Conservation (phyloP, 352 stramenopile species). For the Pythium oligandrum region DNA sequence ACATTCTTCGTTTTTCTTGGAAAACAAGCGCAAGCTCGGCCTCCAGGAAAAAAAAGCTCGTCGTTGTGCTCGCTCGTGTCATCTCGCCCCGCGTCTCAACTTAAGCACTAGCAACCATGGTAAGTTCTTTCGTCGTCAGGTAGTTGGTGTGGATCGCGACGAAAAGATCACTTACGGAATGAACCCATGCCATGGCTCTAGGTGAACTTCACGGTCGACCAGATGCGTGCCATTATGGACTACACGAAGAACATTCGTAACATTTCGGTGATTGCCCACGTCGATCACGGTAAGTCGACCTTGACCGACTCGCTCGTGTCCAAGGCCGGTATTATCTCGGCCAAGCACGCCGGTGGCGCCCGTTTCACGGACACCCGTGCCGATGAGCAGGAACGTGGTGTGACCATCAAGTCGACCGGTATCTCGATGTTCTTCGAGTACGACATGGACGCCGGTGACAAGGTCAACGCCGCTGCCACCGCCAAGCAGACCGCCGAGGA, state of each 20-base stretch:
- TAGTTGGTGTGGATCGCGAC: neutral
- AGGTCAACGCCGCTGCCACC: constrained; percentile 60
- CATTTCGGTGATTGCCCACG: constrained; percentile 99
- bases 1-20: constrained; percentile 30
- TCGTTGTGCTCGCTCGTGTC: neutral
- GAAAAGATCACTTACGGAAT: neutral
- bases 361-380: constrained; percentile 99
- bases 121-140: constrained; percentile 6
- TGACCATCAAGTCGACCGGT: constrained; percentile 99
- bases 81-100: constrained; percentile 9
- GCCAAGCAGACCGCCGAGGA: constrained; percentile 50
- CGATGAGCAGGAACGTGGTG: constrained; percentile 99
- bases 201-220: constrained; percentile 99
- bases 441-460: constrained; percentile 93
- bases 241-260: constrained; percentile 99
- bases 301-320: constrained; percentile 98
- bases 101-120: constrained; percentile 23
- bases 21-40: constrained; percentile 16
- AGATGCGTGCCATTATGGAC: constrained; percentile 98
- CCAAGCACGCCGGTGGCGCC: constrained; percentile 97
- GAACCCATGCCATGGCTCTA: constrained; percentile 15
- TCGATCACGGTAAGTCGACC: constrained; percentile 99
- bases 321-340: constrained; percentile 99
- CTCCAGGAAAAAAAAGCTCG: constrained; percentile 10
- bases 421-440: constrained; percentile 99